Evolutionary conservation across 2,329 filamentous ascomycete species (phyloP), one percentile per base, ranked within the genome.

Genomic region (Chaetomium sp.): DNA sequence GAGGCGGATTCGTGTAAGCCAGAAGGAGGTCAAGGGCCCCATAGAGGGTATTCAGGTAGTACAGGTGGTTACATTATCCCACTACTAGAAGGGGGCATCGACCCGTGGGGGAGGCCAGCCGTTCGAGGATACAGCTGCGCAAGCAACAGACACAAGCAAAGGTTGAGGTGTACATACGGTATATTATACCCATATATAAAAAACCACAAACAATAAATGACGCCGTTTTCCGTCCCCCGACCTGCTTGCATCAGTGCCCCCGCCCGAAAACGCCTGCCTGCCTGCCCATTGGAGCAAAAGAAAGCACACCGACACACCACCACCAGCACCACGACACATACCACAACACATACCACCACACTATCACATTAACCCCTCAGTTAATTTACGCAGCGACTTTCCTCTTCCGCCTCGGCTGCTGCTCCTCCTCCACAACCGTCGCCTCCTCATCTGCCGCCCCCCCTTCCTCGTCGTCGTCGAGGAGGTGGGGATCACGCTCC

Each of bases 401-500:
- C 70, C 74, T 77, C 69, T 78, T 79, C 65, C 75, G 70, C 61
- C 72, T 72, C 49, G 65, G 63, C 31, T 80, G 78, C 49, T 79
- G 75, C 25, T 79, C 75, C 23, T 73, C 74, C n/a, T 72, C 74
- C 21, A 72, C 68, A 9, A 68, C 70, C 64, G 63, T 66, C 50
- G 58, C 60, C 38, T 79, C 82, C 59, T 83, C 82, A 50, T 73
- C 77, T 4, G 13, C 71, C 64, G 62, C 65, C 50, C 59, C 60
- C 33, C 78, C 82, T 59, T 83, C 82, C 53, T 73, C 77, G 4
- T 80, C 82, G 59, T 84, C 86, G 27, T 81, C 82, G 50, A 21
- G 13, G 4, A 53, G 50, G 21, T 84, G 82, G 27, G 86, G 79
- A 68, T 88, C 88, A 62, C 92, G 86, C 69, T 85, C 87, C 70